A percentile compares a stretch with the other conserved stretches of the same genome.
Evolutionary conservation across 2,329 filamentous ascomycete species (phyloP).

Genomic region (Geosmithia morbida): DNA sequence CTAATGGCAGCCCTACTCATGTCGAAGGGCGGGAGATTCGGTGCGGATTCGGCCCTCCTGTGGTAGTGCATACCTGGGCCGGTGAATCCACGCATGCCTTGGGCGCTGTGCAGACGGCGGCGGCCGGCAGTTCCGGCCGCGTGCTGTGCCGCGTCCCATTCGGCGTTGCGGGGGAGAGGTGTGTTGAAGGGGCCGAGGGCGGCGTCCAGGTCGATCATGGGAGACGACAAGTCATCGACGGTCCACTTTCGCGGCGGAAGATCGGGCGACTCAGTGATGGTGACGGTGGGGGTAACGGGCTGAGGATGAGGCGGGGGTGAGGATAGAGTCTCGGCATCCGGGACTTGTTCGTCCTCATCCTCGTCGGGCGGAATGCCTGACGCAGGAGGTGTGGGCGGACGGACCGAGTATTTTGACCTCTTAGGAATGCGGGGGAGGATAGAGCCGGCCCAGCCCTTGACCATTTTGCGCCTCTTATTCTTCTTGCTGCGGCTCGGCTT

Average conservation of each 20-base stretch:
- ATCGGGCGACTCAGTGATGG: slow-evolving; percentile 24
- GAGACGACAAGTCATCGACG: slow-evolving; percentile 53
- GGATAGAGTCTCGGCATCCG: slow-evolving; percentile 7
- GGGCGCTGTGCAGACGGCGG: slow-evolving; percentile 63
- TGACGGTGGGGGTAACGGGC: slow-evolving; percentile 18
- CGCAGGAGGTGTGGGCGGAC: slow-evolving; percentile 32
- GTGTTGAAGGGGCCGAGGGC: slow-evolving; percentile 89
- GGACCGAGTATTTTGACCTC: slow-evolving; percentile 23
- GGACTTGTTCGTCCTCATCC: slow-evolving; percentile 9
- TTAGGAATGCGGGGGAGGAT: slow-evolving; percentile 47
- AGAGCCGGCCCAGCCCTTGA: slow-evolving; percentile 58
- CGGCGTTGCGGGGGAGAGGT: slow-evolving; percentile 45
- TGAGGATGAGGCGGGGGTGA: slow-evolving; percentile 5
- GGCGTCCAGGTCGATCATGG: slow-evolving; percentile 88
- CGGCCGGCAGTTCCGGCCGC: slow-evolving; percentile 38
- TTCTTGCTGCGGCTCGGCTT: slow-evolving; percentile 11
- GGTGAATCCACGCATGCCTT: slow-evolving; percentile 52
- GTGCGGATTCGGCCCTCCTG: slow-evolving; percentile 65
- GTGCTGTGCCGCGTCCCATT: slow-evolving; percentile 53
- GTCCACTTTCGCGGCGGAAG: slow-evolving; percentile 17
- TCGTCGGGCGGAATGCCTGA: slow-evolving; percentile 13
- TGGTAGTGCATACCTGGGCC: slow-evolving; percentile 64
- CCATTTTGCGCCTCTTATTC: slow-evolving; percentile 45
- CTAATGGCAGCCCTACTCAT: slow-evolving; percentile 39
- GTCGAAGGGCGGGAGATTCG: slow-evolving; percentile 66